A percentile compares a stretch with the other conserved stretches of the same genome.
Conservation (phyloP, 1,139 yeast species). For the Geotrichum klebahnii region DNA sequence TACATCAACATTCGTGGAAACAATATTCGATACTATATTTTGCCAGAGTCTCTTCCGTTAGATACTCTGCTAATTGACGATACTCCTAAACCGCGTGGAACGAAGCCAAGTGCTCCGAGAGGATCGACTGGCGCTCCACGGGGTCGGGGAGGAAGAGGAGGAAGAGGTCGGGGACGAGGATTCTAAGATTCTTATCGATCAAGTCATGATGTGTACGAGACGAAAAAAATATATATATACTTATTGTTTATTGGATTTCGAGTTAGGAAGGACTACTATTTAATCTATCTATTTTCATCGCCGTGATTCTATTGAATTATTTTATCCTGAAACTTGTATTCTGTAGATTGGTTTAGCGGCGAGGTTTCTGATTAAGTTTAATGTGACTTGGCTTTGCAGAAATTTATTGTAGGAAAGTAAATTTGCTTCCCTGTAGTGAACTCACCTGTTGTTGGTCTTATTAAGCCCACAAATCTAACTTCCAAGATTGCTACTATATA, state of each 20-base stretch:
- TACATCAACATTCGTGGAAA: conserved; percentile 86
- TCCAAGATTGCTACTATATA: too few species aligned
- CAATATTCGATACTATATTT: conserved; percentile 75
- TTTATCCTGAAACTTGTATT: neutral
- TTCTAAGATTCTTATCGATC: conserved; percentile 19
- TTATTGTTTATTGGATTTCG: neutral
- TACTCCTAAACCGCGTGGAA: conserved; percentile 44
- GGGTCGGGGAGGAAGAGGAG: conserved; percentile 24
- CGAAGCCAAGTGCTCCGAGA: conserved; percentile 27
- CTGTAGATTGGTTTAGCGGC: neutral
- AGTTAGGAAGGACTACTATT: neutral
- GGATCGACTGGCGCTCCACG: conserved; percentile 33
- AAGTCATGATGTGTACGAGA: neutral
- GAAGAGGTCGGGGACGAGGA: conserved; percentile 28
- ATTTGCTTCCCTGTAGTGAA: too few species aligned
- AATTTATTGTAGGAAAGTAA: too few species aligned
- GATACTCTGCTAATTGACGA: conserved; percentile 69
- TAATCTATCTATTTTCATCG: neutral
- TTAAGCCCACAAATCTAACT: too few species aligned
- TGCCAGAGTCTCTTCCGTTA: conserved; percentile 84
- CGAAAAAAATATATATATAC: neutral
- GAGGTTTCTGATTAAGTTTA: neutral
- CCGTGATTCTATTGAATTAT: neutral
- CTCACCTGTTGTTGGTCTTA: too few species aligned
- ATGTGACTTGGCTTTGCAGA: too few species aligned